Conservation (phyloP, 257 asterid genomes). For the Solanum ossicruentum region DNA sequence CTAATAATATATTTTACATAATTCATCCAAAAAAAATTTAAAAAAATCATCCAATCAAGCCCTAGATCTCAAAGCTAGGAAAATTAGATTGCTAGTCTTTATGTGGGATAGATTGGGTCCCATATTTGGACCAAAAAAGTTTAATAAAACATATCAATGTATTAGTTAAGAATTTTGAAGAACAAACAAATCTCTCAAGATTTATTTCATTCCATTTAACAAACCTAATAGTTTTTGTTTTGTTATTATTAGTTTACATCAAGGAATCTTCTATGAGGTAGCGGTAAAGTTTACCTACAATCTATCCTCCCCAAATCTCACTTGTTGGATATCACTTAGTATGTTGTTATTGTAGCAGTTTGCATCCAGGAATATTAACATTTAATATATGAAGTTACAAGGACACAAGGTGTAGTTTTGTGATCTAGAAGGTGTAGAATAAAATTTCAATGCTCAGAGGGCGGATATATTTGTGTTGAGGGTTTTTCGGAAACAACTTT, state of each 20-base stretch:
- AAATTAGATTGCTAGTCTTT: background rate
- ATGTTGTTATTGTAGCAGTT: too few relatives aligned
- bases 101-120: background rate
- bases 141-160: background rate
- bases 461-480: too few relatives aligned
- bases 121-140: background rate
- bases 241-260: background rate
- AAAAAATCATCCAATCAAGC: background rate
- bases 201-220: background rate
- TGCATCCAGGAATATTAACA: background rate
- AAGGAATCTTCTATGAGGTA: too few relatives aligned
- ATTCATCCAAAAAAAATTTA: background rate
- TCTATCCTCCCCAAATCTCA: too few relatives aligned
- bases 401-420: background rate
- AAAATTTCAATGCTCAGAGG: background rate
- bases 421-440: background rate
- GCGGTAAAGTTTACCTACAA: too few relatives aligned
- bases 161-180: background rate
- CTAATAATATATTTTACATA: background rate
- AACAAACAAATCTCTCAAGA: background rate
- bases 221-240: background rate
- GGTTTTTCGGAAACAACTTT: too few relatives aligned
- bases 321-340: too few relatives aligned
- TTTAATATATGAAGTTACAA: background rate
- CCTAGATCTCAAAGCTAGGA: background rate